Conservation (phyloP, 164 flowering plant genomes). For the Kalanchoe fedtschenkoi region DNA sequence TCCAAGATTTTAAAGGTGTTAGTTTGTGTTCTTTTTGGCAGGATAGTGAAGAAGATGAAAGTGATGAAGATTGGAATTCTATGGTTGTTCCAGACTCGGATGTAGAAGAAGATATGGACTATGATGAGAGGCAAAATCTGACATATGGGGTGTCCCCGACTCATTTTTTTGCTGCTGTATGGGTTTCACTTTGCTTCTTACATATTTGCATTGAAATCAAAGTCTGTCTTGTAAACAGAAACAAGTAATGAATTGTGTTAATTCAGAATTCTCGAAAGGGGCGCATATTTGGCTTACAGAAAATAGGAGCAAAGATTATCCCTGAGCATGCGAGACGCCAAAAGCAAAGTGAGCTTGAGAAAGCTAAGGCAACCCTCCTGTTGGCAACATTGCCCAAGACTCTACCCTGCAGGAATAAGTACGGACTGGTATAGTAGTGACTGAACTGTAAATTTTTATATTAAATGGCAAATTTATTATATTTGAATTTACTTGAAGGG, state of each 20-base stretch:
- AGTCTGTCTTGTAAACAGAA: neutral
- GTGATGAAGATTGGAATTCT: constrained; percentile 66
- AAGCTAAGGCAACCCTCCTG: constrained; percentile 65
- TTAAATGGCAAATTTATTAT: constrained; percentile 56
- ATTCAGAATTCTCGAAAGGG: constrained; percentile 74
- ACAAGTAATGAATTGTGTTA: neutral
- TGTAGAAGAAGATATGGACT: constrained; percentile 48
- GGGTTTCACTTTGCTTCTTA: constrained; percentile 8
- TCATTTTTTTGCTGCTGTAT: constrained; percentile 69
- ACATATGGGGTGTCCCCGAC: constrained; percentile 20
- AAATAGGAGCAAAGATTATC: constrained; percentile 70
- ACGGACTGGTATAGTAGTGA: constrained; percentile 17
- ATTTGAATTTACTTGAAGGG: constrained; percentile 34
- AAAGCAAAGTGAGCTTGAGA: constrained; percentile 83
- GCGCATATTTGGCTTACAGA: constrained; percentile 69
- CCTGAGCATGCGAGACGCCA: constrained; percentile 80
- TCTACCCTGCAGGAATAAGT: constrained; percentile 84
- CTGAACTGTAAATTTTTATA: constrained; percentile 34
- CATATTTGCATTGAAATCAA: neutral
- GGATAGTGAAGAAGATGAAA: neutral
- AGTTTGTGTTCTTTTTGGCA: neutral
- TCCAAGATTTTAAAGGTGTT: neutral
- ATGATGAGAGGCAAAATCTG: constrained; percentile 34
- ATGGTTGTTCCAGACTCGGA: constrained; percentile 40
- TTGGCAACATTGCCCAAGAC: constrained; percentile 77